Conservation (phyloP, 129 eudicot species). For the Solidago caesia region DNA sequence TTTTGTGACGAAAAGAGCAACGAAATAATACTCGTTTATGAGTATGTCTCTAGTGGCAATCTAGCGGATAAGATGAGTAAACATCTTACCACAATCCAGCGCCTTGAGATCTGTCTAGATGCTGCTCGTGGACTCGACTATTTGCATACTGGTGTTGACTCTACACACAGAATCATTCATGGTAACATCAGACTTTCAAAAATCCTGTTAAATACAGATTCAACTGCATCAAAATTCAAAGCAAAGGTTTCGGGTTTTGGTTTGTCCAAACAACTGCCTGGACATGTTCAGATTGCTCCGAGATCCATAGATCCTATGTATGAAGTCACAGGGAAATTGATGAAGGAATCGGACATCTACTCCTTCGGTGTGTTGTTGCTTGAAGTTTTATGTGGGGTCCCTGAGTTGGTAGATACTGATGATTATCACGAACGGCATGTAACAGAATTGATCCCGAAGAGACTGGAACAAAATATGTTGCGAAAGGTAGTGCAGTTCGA, state of each 20-base stretch:
- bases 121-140: constrained; percentile 38
- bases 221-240: constrained; percentile 20
- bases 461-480: constrained; percentile 15
- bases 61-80: constrained; percentile 36
- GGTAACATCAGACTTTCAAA: constrained; percentile 28
- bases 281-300: constrained; percentile 22
- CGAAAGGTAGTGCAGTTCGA: constrained; percentile 30
- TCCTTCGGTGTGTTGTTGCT: constrained; percentile 35
- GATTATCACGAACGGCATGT: constrained; percentile 41
- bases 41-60: constrained; percentile 26
- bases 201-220: constrained; percentile 30
- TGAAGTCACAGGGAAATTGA: constrained; percentile 14
- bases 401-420: constrained; percentile 34
- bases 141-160: constrained; percentile 29
- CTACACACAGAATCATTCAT: constrained; percentile 24
- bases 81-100: constrained; percentile 33
- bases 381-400: constrained; percentile 33
- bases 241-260: constrained; percentile 38
- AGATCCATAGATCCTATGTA: not conserved
- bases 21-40: constrained; percentile 33
- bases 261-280: constrained; percentile 32
- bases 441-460: constrained; percentile 40
- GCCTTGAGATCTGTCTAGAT: constrained; percentile 37
- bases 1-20: constrained; percentile 37
- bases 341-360: constrained; percentile 29